phyloP scores from a whole-genome alignment of 2,329 filamentous ascomycete genomes.

The Aspergillus pseudonomiae region DNA sequence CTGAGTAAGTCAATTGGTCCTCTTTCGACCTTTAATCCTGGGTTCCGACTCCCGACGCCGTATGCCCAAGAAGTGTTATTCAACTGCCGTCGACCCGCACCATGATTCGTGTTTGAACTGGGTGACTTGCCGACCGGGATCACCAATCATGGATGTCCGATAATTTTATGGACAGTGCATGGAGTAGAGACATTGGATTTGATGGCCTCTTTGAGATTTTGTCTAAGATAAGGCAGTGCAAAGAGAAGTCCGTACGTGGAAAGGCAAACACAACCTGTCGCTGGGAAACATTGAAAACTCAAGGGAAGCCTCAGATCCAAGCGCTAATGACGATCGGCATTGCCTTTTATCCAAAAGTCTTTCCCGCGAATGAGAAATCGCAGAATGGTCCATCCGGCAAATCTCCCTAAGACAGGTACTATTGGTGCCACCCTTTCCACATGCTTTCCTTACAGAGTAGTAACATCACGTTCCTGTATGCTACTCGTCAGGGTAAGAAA shows the following conservation, averaged over 20 bases:
- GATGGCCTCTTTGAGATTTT: not conserved
- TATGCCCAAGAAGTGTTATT: not conserved
- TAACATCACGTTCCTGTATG: conserved; percentile 5
- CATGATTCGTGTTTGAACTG: not conserved
- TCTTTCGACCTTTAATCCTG: not conserved
- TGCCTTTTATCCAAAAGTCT: not conserved
- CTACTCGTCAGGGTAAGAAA: conserved; percentile 22
- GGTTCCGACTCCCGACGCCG: not conserved
- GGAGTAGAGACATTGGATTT: not conserved
- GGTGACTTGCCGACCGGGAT: not conserved
- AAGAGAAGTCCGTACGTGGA: not conserved
- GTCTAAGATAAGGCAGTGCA: not conserved
- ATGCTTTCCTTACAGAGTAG: not conserved
- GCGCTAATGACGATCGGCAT: conserved; percentile 5
- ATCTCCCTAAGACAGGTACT: not conserved
- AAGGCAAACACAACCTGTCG: not conserved
- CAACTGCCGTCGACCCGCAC: not conserved
- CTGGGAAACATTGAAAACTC: not conserved
- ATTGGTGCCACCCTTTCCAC: not conserved
- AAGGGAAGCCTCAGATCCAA: not conserved
- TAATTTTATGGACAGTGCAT: not conserved
- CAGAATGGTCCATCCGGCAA: not conserved
- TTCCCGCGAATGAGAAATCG: conserved; percentile 9
- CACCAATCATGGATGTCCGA: not conserved
- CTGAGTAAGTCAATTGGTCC: not conserved